These are phyloP conservation scores for Hemileccinum rubropunctum DNA, from an alignment of 768 basidiomycete species.

Conservation along the genomic window DNA sequence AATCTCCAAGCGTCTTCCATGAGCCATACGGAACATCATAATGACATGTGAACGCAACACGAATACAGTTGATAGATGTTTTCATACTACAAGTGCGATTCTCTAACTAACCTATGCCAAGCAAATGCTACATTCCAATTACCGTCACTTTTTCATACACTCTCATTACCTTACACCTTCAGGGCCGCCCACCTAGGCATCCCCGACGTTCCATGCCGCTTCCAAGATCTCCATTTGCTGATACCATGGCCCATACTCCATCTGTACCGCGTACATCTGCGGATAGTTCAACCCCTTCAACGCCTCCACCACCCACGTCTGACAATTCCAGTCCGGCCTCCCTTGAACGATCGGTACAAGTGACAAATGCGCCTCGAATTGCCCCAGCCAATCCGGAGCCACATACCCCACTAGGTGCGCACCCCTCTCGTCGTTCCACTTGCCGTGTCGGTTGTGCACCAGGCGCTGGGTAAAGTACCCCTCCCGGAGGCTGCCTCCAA, in stretches of 20 bases:
- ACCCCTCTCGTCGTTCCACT: conserved; percentile 16
- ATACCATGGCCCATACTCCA: conserved; percentile 9
- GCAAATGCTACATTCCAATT: background rate
- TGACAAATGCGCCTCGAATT: conserved; percentile 10
- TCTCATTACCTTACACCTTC: too few species aligned
- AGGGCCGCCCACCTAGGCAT: conserved; percentile 9
- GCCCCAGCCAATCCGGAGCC: background rate
- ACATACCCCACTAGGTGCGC: conserved; percentile 13
- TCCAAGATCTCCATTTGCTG: conserved; percentile 17
- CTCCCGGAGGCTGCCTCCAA: conserved; percentile 5
- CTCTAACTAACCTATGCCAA: background rate
- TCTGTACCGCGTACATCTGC: conserved; percentile 17
- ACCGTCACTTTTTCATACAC: too few species aligned
- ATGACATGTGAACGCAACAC: too few species aligned
- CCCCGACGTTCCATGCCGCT: conserved; percentile 15
- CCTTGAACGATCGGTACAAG: conserved; percentile 12
- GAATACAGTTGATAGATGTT: background rate
- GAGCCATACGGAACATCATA: too few species aligned
- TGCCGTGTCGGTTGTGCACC: conserved; percentile 11
- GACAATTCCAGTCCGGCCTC: conserved; percentile 15
- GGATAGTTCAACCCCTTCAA: conserved; percentile 10
- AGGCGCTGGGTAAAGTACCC: conserved; percentile 17
- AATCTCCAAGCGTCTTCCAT: too few species aligned
- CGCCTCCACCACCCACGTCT: conserved; percentile 22
- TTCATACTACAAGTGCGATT: background rate